A percentile compares a stretch with the other conserved stretches of the same genome.
Conservation (phyloP, 2,329 filamentous ascomycete species). For the Byssoonygena ceratinophila region DNA sequence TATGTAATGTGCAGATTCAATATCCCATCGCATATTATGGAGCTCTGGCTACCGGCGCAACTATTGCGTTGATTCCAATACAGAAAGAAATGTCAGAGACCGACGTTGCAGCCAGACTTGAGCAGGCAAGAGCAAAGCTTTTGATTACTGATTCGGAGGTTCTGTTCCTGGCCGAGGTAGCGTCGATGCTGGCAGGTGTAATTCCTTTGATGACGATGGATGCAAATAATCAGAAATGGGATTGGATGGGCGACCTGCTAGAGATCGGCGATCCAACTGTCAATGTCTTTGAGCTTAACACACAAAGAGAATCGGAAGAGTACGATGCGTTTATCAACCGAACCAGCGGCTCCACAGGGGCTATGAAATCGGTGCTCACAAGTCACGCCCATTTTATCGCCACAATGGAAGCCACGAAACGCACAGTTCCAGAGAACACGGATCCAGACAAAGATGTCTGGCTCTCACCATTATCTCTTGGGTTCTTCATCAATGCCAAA, state of each 20-base stretch:
- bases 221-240: conserved; percentile 4
- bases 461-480: conserved; percentile 21
- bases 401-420: conserved; percentile 18
- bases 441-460: conserved; percentile 20
- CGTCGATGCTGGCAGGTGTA: conserved; percentile 13
- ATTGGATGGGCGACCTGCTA: conserved; percentile 2
- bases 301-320: conserved; percentile 12
- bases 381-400: conserved; percentile 20
- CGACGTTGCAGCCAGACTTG: conserved; percentile 19
- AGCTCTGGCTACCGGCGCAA: conserved; percentile 20
- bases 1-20: conserved; percentile 16
- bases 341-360: conserved; percentile 19
- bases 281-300: conserved; percentile 12
- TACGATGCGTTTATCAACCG: conserved; percentile 20
- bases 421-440: conserved; percentile 20
- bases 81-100: conserved; percentile 19
- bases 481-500: conserved; percentile 24
- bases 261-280: neutral
- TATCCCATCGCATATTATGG: conserved; percentile 22
- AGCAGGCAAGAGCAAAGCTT: conserved; percentile 19
- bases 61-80: conserved; percentile 19
- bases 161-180: conserved; percentile 15
- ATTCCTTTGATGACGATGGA: conserved; percentile 8
- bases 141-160: conserved; percentile 19
- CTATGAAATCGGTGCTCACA: conserved; percentile 19